Percentiles rank a stretch among this genome's conserved stretches.
Evolutionary conservation across 1,284 basidiomycete species (phyloP).

Genomic region (Tilletia horrida): DNA sequence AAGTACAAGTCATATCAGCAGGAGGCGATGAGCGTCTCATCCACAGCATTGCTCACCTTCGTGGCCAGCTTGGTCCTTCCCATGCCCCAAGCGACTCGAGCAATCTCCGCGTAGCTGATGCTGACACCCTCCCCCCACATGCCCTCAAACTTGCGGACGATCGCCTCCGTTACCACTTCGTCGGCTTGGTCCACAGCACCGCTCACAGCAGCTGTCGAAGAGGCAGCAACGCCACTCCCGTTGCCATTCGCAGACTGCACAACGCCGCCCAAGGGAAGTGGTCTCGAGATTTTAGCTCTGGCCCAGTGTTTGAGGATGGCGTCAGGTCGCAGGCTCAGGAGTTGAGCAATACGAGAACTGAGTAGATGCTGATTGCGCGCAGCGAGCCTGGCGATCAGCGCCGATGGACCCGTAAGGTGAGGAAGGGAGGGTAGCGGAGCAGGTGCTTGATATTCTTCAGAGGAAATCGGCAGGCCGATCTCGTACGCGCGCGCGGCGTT

Average conservation of each 20-base stretch:
- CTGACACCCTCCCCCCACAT: conserved; percentile 24
- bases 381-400: conserved; percentile 77
- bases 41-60: conserved; percentile 61
- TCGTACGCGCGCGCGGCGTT: conserved; percentile 88
- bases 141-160: conserved; percentile 77
- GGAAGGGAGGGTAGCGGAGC: conserved; percentile 13
- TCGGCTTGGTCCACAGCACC: conserved; percentile 57
- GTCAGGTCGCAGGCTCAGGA: conserved; percentile 76
- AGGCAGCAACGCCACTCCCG: conserved; percentile 57
- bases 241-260: conserved; percentile 61
- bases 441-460: conserved; percentile 59
- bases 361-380: conserved; percentile 85
- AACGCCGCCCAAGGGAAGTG: conserved; percentile 56
- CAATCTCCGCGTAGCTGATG: conserved; percentile 92
- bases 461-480: conserved; percentile 88
- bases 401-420: conserved; percentile 25
- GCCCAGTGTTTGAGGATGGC: conserved; percentile 94
- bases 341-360: conserved; percentile 83
- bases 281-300: conserved; percentile 76
- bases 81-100: conserved; percentile 86
- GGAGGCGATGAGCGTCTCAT: background rate
- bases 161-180: conserved; percentile 72
- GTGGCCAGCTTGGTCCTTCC: conserved; percentile 82
- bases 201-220: background rate
- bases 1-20: too few species aligned